Conservation (phyloP, 2,329 filamentous ascomycete genomes). For the Colletotrichum sp. region DNA sequence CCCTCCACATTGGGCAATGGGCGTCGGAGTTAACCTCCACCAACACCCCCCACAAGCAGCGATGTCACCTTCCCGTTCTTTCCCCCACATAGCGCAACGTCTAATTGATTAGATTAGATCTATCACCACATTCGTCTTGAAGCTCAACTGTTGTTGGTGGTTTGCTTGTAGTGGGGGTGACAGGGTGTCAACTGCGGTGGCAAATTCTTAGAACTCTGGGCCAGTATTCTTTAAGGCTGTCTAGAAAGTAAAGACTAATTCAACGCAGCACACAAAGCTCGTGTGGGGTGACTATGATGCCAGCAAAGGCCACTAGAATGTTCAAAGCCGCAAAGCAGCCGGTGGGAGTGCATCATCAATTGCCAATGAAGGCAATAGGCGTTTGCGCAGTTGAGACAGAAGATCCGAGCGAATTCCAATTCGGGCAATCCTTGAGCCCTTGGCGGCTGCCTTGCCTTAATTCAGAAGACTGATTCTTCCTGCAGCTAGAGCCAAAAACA, state of each 20-base stretch:
- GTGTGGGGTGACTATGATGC: not conserved
- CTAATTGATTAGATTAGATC: not conserved
- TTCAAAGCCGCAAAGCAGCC: not conserved
- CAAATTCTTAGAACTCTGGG: not conserved
- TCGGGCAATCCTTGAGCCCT: not conserved
- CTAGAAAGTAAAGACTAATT: not conserved
- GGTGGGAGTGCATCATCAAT: not conserved
- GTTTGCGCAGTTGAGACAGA: not conserved
- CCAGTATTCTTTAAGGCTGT: not conserved
- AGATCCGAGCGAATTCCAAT: not conserved
- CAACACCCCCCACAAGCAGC: not conserved
- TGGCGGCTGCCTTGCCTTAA: not conserved
- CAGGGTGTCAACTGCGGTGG: not conserved
- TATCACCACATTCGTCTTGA: not conserved
- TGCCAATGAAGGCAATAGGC: not conserved
- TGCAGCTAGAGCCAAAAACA: slow-evolving; percentile 30
- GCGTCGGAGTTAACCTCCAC: not conserved
- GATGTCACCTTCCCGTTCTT: not conserved
- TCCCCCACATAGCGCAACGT: not conserved
- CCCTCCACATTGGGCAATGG: not conserved
- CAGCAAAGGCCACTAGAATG: not conserved
- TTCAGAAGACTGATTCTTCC: slow-evolving; percentile 48
- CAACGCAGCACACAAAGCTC: not conserved
- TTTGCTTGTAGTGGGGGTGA: not conserved
- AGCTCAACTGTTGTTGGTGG: not conserved